A percentile compares a stretch with the other conserved stretches of the same genome.
phyloP scores from a whole-genome alignment of 1,284 basidiomycete species.

The Leccinum laetum region DNA sequence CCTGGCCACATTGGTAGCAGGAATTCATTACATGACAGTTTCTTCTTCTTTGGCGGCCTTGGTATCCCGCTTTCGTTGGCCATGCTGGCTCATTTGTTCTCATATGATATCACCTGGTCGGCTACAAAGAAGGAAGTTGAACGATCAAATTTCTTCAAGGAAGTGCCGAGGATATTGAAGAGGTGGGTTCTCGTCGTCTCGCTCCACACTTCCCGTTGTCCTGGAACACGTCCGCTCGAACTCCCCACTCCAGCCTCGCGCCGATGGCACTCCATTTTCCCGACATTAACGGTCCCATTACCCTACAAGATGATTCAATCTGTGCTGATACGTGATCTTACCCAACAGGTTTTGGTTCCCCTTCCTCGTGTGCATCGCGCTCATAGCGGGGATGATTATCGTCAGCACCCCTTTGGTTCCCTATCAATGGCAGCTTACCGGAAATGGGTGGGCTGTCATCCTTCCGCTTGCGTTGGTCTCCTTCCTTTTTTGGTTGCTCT shows the following conservation, averaged over 20 bases:
- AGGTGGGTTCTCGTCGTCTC: conserved; percentile 63
- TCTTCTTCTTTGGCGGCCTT: conserved; percentile 85
- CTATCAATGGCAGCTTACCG: conserved; percentile 61
- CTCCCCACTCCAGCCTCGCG: not conserved
- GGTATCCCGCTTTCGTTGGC: conserved; percentile 74
- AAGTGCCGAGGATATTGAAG: conserved; percentile 79
- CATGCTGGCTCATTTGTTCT: conserved; percentile 79
- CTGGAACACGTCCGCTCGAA: not conserved
- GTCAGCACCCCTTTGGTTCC: conserved; percentile 58
- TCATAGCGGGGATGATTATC: conserved; percentile 57
- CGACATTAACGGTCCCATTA: conserved; percentile 1
- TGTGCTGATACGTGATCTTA: conserved; percentile 14
- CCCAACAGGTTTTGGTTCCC: conserved; percentile 33
- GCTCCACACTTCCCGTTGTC: conserved; percentile 18
- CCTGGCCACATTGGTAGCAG: not conserved
- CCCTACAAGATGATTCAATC: conserved; percentile 4
- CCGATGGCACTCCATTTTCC: not conserved
- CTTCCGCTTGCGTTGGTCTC: conserved; percentile 60
- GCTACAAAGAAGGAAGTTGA: conserved; percentile 82
- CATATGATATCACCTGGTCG: conserved; percentile 83
- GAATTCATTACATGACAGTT: conserved; percentile 43
- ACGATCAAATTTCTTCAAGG: conserved; percentile 85
- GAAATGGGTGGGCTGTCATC: conserved; percentile 67
- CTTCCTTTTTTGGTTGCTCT: not conserved
- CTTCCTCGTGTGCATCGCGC: conserved; percentile 30